These are phyloP conservation scores for Lepiota subincarnata DNA, from an alignment of 768 basidiomycete genomes.

Conservation along the genomic window DNA sequence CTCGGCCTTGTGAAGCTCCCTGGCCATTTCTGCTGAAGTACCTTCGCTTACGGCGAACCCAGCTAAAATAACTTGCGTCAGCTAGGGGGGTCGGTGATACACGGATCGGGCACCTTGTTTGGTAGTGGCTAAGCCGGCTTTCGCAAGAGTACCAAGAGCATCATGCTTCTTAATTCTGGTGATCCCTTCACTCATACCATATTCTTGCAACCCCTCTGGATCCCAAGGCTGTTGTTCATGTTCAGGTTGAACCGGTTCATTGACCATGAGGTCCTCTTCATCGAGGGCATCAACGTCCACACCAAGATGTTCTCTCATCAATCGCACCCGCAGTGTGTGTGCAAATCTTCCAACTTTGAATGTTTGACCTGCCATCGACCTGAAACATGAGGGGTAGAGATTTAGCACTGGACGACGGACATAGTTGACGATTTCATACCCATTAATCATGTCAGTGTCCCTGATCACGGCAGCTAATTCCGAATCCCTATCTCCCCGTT, in stretches of 20 bases:
- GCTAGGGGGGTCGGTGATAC: not conserved
- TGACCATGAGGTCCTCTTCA: constrained; percentile 65
- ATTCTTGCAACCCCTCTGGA: constrained; percentile 64
- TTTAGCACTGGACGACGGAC: not conserved
- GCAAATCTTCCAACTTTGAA: constrained; percentile 97
- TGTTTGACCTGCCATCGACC: constrained; percentile 90
- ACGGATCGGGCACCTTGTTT: constrained; percentile 43
- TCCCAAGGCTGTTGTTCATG: constrained; percentile 65
- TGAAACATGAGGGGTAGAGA: constrained; percentile 26
- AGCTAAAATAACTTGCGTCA: constrained; percentile 25
- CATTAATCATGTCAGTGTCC: constrained; percentile 96
- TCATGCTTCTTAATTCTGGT: constrained; percentile 37
- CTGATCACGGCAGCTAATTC: constrained; percentile 90
- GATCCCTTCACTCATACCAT: constrained; percentile 38
- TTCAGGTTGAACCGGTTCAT: constrained; percentile 45
- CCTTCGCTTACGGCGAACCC: constrained; percentile 35
- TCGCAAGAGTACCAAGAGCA: constrained; percentile 27
- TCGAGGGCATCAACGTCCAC: constrained; percentile 88
- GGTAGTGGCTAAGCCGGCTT: constrained; percentile 33
- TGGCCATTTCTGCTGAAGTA: constrained; percentile 28
- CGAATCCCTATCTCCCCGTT: constrained; percentile 94
- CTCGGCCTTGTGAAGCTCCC: constrained; percentile 40
- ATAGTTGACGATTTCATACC: constrained; percentile 17
- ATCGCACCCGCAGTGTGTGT: constrained; percentile 84
- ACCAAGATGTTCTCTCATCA: constrained; percentile 97